A percentile compares a stretch with the other conserved stretches of the same genome.
Conservation (phyloP, 495 filamentous ascomycete species). For the Penicillium tannophilum region DNA sequence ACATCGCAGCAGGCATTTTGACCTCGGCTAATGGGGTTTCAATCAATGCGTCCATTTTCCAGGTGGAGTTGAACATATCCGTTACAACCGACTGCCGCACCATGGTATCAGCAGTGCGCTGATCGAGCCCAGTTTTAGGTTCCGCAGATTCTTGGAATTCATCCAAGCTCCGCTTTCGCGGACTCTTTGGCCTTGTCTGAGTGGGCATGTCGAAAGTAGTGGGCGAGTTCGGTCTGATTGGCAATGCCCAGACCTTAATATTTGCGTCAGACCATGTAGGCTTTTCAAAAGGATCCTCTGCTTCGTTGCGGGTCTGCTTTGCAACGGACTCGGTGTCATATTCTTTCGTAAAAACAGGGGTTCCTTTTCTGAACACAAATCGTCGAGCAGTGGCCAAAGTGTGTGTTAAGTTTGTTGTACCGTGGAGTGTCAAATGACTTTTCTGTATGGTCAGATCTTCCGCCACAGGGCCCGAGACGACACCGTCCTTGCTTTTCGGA, state of each 20-base stretch:
- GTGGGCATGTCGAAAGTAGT: constrained; percentile 3
- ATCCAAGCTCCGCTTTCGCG: constrained; percentile 64
- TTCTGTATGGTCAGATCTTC: constrained; percentile 2
- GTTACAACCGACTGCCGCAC: constrained; percentile 62
- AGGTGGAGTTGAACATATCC: constrained; percentile 81
- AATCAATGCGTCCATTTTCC: constrained; percentile 68
- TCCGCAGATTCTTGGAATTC: constrained; percentile 48
- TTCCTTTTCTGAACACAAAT: constrained; percentile 85
- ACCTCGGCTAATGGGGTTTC: constrained; percentile 67
- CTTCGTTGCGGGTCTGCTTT: constrained; percentile 15
- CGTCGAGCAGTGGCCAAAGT: constrained; percentile 76
- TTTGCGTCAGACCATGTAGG: constrained; percentile 76
- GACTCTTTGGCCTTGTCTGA: constrained; percentile 31
- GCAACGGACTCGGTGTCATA: constrained; percentile 47
- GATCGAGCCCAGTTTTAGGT: constrained; percentile 13
- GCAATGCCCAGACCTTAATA: constrained; percentile 81
- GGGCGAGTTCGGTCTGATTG: constrained; percentile 43
- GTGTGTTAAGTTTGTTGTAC: constrained; percentile 75
- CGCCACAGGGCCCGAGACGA: background rate
- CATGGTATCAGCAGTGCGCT: constrained; percentile 45
- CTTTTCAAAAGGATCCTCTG: constrained; percentile 40
- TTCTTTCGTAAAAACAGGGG: constrained; percentile 71
- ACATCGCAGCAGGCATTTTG: constrained; percentile 67
- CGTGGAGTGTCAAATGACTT: constrained; percentile 66
- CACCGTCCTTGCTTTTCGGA: constrained; percentile 23